Conservation (phyloP, 2,329 filamentous ascomycete genomes). For the Aspergillus vadensis region DNA sequence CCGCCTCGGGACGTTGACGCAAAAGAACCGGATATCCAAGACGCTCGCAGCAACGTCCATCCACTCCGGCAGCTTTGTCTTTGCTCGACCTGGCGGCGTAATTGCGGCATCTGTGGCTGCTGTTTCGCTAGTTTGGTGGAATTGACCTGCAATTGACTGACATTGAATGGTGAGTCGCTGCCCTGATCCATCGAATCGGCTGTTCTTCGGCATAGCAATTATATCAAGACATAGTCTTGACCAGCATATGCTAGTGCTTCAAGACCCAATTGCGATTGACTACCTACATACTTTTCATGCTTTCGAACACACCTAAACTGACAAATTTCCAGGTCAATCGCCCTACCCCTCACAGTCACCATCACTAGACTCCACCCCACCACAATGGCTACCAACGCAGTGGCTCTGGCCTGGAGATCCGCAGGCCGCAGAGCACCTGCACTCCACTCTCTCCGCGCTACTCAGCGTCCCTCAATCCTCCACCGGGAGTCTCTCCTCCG, state of each 20-base stretch:
- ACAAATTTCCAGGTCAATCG: constrained; percentile 4
- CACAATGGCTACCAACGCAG: constrained; percentile 25
- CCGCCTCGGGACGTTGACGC: constrained; percentile 3
- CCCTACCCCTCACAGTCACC: not conserved
- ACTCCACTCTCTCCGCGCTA: constrained; percentile 25
- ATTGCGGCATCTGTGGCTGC: not conserved
- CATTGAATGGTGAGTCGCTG: not conserved
- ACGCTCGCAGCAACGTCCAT: not conserved
- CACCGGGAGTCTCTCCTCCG: constrained; percentile 4
- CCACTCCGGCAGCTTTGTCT: not conserved
- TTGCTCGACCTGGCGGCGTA: not conserved
- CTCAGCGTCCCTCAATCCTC: constrained; percentile 27
- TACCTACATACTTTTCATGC: no score
- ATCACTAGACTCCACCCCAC: not conserved
- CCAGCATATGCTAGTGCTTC: not conserved
- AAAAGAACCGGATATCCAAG: constrained; percentile 5
- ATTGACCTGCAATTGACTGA: not conserved
- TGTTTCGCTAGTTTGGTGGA: not conserved
- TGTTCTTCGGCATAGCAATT: not conserved
- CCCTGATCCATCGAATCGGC: not conserved
- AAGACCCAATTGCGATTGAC: not conserved
- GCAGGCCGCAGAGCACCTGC: constrained; percentile 30
- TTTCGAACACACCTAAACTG: not conserved
- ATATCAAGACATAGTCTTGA: not conserved
- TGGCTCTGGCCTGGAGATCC: constrained; percentile 29